phyloP scores from a whole-genome alignment of 768 basidiomycete genomes.

The Phylloporus arenicola region DNA sequence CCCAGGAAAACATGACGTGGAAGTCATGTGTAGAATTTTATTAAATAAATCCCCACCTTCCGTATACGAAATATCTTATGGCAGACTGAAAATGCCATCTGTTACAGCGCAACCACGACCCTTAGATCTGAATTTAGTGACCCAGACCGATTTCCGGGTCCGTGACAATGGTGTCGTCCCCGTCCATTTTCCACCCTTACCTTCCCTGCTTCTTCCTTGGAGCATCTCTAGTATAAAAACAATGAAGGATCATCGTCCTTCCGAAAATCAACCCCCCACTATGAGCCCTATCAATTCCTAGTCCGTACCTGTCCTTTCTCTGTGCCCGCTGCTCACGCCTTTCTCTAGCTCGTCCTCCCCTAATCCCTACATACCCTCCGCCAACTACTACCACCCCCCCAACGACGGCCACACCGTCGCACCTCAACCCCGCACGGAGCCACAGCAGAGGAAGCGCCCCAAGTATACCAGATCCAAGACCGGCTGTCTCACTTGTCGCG shows the following conservation, averaged over 20 bases:
- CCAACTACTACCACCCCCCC: slow-evolving; percentile 35
- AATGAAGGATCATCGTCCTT: slow-evolving; percentile 36
- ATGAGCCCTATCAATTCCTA: slow-evolving; percentile 49
- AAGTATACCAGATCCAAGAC: slow-evolving; percentile 95
- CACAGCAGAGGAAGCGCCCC: slow-evolving; percentile 69
- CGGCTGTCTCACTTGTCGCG: slow-evolving; percentile 88
- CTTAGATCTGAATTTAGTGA: slow-evolving; percentile 70
- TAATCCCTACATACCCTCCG: slow-evolving; percentile 38
- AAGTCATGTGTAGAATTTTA: slow-evolving; percentile 30
- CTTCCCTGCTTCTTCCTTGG: slow-evolving; percentile 29
- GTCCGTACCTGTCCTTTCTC: slow-evolving; percentile 34
- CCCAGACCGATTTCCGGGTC: slow-evolving; percentile 42
- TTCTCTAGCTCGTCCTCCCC: slow-evolving; percentile 33
- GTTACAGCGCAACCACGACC: slow-evolving; percentile 55
- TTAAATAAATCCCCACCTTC: slow-evolving; percentile 42
- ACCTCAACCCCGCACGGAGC: slow-evolving; percentile 44
- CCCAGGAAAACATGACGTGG: slow-evolving; percentile 24
- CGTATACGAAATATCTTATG: slow-evolving; percentile 37
- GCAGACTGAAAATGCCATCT: slow-evolving; percentile 37
- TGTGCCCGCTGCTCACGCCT: slow-evolving; percentile 14
- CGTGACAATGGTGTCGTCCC: slow-evolving; percentile 37
- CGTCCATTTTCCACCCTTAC: slow-evolving; percentile 37
- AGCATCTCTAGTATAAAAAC: slow-evolving; percentile 42
- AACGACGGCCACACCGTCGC: slow-evolving; percentile 39
- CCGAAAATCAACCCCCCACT: slow-evolving; percentile 36